Evolutionary conservation across 1,284 basidiomycete genomes (phyloP), one percentile per base, ranked within the genome.

Genomic region (Somion occarium): DNA sequence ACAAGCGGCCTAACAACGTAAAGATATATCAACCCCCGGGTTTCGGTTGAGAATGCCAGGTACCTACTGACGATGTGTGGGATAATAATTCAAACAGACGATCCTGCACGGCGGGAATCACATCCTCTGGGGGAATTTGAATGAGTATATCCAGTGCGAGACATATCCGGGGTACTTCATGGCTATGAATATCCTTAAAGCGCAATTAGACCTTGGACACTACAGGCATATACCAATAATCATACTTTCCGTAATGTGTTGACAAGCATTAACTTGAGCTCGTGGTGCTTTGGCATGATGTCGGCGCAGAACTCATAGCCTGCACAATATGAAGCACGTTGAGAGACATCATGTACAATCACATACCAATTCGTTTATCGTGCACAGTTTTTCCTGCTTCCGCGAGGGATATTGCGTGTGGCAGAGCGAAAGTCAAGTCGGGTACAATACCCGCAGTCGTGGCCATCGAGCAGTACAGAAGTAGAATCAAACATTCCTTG

Each of bases 221-320:
- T 46, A n/a, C 30, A 54, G 3, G 46, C 37, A 51, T 34, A 53
- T 48, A 22, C 39, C 5, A 38, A 50, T 20, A 42, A 34, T 44
- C 37, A 41, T 57, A 83, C 88, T 75, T 91, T 91, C 54, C 88
- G 82, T 38, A 90, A 61, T 1, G 88, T 90, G 56, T 91, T 91
- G 42, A 91, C 82, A 12, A 91, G 71, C 87, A 91, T 88, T n/a
- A 91, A 70, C 53, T 80, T 77, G 24, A 91, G 70, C 55, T 88
- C 86, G 60, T 89, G 82, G 39, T 75, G 67, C 18, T 66, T 59
- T 37, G 80, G 76, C 83, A 91, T 87, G 18, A 86, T 67, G 61
- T 88, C 80, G 41, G 74, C 67, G 60, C 88, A 91, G 61, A 88
- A 90, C 5, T 83, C 65, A 65, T 91, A 90, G 9, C 87, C 88